These are phyloP conservation scores for Nicotiana undulata DNA, from an alignment of 257 asterid species.

Conservation along the genomic window DNA sequence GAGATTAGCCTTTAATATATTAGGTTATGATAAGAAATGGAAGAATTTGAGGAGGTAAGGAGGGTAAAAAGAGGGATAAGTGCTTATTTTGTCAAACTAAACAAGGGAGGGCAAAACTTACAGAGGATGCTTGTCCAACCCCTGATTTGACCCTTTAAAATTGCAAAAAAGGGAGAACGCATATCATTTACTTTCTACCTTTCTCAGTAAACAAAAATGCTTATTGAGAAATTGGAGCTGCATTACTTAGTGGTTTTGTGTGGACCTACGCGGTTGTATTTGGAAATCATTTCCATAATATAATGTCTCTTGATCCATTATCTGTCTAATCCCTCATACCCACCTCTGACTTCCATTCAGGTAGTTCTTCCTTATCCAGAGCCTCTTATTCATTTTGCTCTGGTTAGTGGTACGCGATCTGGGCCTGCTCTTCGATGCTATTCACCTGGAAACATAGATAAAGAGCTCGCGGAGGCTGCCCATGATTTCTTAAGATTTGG, in stretches of 20 bases:
- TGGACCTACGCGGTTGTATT: not conserved
- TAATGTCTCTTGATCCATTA: not conserved
- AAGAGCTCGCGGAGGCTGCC: conserved; percentile 69
- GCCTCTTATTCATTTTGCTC: conserved; percentile 81
- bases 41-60: not conserved
- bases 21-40: not conserved
- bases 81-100: not conserved
- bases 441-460: conserved; percentile 69
- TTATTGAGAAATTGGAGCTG: not conserved
- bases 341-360: conserved; percentile 30
- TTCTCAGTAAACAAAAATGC: not conserved
- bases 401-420: conserved; percentile 62
- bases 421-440: conserved; percentile 86
- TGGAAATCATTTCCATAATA: not conserved
- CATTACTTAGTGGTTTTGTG: not conserved
- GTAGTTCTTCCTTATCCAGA: conserved; percentile 68
- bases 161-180: not conserved
- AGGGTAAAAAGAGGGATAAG: not conserved
- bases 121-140: not conserved
- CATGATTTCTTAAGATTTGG: conserved; percentile 46
- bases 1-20: not conserved
- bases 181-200: not conserved
- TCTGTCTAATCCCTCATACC: not conserved
- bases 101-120: not conserved
- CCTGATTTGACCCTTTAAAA: too few relatives aligned